These are phyloP conservation scores for Byssothecium circinans DNA, from an alignment of 2,329 filamentous ascomycete species.

Conservation along the genomic window DNA sequence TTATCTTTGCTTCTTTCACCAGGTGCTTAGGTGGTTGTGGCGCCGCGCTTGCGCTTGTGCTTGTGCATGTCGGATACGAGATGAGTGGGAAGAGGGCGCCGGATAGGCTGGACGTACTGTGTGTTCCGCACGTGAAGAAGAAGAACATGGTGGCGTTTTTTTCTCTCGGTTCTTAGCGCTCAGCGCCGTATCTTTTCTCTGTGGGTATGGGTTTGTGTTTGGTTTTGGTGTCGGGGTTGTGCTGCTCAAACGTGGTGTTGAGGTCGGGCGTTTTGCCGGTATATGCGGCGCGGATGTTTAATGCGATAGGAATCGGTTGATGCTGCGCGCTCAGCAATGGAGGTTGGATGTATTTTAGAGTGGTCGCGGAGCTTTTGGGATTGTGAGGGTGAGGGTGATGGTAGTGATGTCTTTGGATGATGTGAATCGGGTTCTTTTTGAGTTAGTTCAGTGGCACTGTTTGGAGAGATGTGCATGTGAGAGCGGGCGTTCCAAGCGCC, in stretches of 20 bases:
- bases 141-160: conserved; percentile 44
- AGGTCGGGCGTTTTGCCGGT: background rate
- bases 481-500: conserved; percentile 21
- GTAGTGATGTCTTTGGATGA: background rate
- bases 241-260: background rate
- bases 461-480: conserved; percentile 7
- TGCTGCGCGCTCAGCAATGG: background rate
- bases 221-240: background rate
- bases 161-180: conserved; percentile 3
- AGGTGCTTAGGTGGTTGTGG: no score
- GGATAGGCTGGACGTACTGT: conserved; percentile 43
- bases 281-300: background rate
- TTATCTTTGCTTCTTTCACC: background rate
- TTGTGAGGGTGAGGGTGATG: background rate
- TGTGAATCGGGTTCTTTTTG: background rate
- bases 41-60: no score
- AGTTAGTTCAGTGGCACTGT: conserved; percentile 1
- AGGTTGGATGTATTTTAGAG: background rate
- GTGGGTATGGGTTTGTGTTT: background rate
- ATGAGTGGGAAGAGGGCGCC: background rate
- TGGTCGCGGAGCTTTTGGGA: background rate
- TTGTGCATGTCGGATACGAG: no score
- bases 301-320: background rate
- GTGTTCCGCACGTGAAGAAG: conserved; percentile 55
- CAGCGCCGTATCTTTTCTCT: background rate